Base-by-base conservation (phyloP, 805 yeast genomes). In the Cephaloascus fragrans region DNA sequence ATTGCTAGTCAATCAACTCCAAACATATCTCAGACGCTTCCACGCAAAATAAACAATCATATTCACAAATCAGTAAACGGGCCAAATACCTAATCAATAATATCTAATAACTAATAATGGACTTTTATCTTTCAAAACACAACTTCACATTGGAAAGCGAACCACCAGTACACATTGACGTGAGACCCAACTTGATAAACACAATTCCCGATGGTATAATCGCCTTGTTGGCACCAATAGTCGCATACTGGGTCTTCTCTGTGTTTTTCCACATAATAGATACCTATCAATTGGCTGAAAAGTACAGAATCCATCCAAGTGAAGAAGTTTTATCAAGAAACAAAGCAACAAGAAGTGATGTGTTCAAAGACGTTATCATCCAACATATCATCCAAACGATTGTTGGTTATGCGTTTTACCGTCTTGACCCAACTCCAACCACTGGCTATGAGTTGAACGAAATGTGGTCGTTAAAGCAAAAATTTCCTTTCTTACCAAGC, bases 271-370 rank as follows among this genome's bases (percentile, higher is more conserved):
- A 82, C 53, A 43, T 82, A 6, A 62, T 89, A 38, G 97, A 93
- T 57, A 71, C 71, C 34, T 75, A 71, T 47, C 75, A 85, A 53
- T 63, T 87, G 46, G 86, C 89, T 34, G 96, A 85, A 51, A 66
- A 72, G 54, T 87, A 85, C 62, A 71, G 97, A 47, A 87, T 93
- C 38, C 98, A 93, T 57, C 89, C 97, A 17, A 79, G 89, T 31
- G 94, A 83, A 49, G 97, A 90, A 56, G 86, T 87, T 41, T 50
- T 67, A 26, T 55, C 73, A 37, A 74, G 93, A 47, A 93, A 93
- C 58, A 84, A 77, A 53, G 96, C 86, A 4, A 53, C 84, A 0
- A 60, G 78, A 39, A 38, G 51, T 3, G 83, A 82, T 35, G 97
- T 93, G 9, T 50, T 93, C 15, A 64, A 74, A 43, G 96, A 89